Evolutionary conservation across 768 basidiomycete species (phyloP), one percentile per base, ranked within the genome.

Genomic region (Cystofilobasidium ferigula): DNA sequence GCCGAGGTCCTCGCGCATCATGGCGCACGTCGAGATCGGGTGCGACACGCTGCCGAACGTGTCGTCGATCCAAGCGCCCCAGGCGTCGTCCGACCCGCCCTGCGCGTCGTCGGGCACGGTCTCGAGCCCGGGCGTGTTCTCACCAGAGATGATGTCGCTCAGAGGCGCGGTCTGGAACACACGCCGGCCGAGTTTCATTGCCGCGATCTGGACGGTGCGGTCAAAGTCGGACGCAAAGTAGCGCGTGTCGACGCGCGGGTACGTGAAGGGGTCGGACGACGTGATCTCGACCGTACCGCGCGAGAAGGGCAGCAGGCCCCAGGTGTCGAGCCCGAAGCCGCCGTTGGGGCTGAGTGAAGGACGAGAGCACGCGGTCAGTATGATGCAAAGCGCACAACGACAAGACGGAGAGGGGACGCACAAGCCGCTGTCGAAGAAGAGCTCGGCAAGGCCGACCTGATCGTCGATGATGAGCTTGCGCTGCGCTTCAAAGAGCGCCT

Each of bases 171-270:
- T 77, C 12, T 74, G 73, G 61, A 83, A 71, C 36, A 81, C 75
- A 56, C 75, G 74, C 22, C 82, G 77, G 0, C 80, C 72, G 6
- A 82, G 72, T 9, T 80, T 77, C 0, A 80, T 78, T 26, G 78
- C 78, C 16, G 81, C 82, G 20, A 81, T 75, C 71, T 83, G 82
- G 2, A 82, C 77, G 57, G 78, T 76, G 30, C 82, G 71, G 72
- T 84, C 83, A 53, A 79, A 77, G 45, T 78, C 77, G 20, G 79
- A 76, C 66, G 73, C 77, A 60, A 85, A 81, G 75, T 86, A 86
- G 64, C 80, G 76, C 6, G 86, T 85, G 74, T 87, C 84, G 72
- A 87, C 83, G 53, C 79, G 72, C 13, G 84, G 84, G 30, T 76
- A 71, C 62, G 82, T 81, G 75, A 87, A 88, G 2, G 83, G 77